Base-by-base conservation (phyloP, 2,329 filamentous ascomycete genomes). In the Trichoderma endophyticum region DNA sequence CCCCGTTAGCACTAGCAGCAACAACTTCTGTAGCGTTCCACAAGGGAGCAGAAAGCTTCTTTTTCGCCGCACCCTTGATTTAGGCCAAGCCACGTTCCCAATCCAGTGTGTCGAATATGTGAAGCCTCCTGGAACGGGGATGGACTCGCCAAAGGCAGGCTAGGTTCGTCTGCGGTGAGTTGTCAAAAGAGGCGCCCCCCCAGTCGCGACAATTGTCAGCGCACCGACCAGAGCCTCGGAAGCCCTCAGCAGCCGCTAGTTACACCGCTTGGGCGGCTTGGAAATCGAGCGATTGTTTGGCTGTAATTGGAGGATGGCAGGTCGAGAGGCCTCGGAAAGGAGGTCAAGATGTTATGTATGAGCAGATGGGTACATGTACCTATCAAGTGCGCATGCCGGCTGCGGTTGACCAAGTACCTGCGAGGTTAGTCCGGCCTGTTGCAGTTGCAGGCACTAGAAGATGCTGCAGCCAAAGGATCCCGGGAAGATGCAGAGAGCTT, bases 191-290 rank as follows among this genome's bases (percentile, higher is more conserved):
- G 28, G 67, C n/a, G 32, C 67, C 48, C 57, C 36, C 60, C 39
- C 39, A 43, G 43, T 62, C 48, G 24, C 12, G 68, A 63, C 54
- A 65, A 65, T 64, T 6, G 61, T 71, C 60, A 66, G 61, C 69
- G 36, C 69, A 51, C 54, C 28, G 48, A 26, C 61, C 51, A 71
- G 69, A 65, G 61, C 62, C 51, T 71, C 54, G 69, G 69, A 51
- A 51, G 39, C 15, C 69, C 36, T 66, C 59, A 34, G 34, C 61
- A 56, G 63, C 71, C 57, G 61, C 61, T 70, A 61, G 71, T 64
- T 60, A 72, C 71, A 72, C 71, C 71, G 65, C 71, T 66, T 72
- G 71, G 34, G 43, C 26, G 32, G 48, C 60, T 30, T 54, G 51
- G 7, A 43, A 43, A 51, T 65, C 21, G n/a, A 9, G 15, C 21